Evolutionary conservation across 2,329 filamentous ascomycete species (phyloP), one percentile per base, ranked within the genome.

Genomic region (Pseudohalonectria lignicola): DNA sequence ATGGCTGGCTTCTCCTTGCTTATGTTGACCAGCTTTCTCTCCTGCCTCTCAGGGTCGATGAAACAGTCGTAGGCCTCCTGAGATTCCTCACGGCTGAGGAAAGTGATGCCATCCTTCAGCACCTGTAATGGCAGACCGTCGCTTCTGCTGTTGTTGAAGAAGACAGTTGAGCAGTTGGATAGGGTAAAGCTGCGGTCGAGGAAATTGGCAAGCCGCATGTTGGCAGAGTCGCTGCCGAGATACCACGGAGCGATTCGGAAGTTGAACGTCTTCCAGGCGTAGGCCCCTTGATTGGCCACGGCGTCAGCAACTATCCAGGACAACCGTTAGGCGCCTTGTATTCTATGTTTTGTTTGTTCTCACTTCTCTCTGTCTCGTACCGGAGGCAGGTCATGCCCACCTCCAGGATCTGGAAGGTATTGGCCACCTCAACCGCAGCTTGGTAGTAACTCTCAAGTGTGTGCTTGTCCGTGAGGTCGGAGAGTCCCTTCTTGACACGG

Each of bases 341-440:
- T n/a, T n/a, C n/a, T n/a, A n/a, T n/a, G n/a, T n/a, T n/a, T n/a
- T n/a, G n/a, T n/a, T n/a, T n/a, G n/a, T n/a, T n/a, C n/a, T n/a
- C n/a, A n/a, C n/a, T n/a, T n/a, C n/a, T n/a, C n/a, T n/a, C n/a
- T n/a, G 30, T 13, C 11, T 43, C 23, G 17, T 45, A 39, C 2
- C 21, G 37, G 19, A 58, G 31, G 25, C 55, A 62, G 0, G 58
- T 62, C 17, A 63, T 36, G 5, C 61, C 61, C 7, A 63, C 32
- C 37, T 63, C 55, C 3, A 64, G 37, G 9, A 60, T 46, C 18
- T 53, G 50, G 36, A 54, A 61, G 2, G 40, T 48, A 10, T 49
- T 43, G 1, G 58, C 55, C 1, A 50, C 54, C 8, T 46, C 43
- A 31, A 45, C 56, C 30, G 50, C 49, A 8, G 44, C 33, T 3